These are phyloP conservation scores for Ganoderma multipileum DNA, from an alignment of 1,284 basidiomycete species.

Conservation along the genomic window DNA sequence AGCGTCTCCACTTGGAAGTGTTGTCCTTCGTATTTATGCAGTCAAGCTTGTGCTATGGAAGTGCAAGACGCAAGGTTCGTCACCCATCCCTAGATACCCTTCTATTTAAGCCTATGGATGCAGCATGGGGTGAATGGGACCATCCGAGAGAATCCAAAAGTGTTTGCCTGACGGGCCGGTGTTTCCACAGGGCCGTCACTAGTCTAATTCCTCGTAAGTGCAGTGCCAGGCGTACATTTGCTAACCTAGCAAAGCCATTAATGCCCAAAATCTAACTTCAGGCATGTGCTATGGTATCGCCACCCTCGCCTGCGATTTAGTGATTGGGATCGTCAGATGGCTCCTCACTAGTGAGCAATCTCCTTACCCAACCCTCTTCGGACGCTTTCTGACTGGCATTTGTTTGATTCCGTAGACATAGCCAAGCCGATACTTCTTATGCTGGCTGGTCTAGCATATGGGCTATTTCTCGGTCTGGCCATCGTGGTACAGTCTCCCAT, in stretches of 20 bases:
- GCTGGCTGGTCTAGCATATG: conserved; percentile 1
- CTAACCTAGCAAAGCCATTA: no score
- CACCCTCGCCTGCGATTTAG: not conserved
- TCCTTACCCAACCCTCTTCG: not conserved
- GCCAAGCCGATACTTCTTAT: conserved; percentile 1
- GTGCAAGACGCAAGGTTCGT: not conserved
- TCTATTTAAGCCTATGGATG: not conserved
- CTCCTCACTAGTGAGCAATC: not conserved
- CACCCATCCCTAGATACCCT: not conserved
- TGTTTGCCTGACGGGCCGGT: not conserved
- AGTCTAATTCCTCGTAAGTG: not conserved
- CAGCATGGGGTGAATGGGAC: not conserved
- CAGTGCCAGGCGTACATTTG: no score
- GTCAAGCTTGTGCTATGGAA: not conserved
- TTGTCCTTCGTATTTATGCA: not conserved
- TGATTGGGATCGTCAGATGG: not conserved
- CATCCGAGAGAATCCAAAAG: not conserved
- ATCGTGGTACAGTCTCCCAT: conserved; percentile 1
- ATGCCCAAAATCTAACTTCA: not conserved
- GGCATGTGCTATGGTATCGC: not conserved
- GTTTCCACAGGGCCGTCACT: not conserved
- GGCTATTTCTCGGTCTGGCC: not conserved
- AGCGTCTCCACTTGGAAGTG: not conserved
- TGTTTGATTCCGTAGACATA: not conserved
- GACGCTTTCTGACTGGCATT: not conserved